Conservation (phyloP, 2,329 filamentous ascomycete species). For the Thelonectria discophora region DNA sequence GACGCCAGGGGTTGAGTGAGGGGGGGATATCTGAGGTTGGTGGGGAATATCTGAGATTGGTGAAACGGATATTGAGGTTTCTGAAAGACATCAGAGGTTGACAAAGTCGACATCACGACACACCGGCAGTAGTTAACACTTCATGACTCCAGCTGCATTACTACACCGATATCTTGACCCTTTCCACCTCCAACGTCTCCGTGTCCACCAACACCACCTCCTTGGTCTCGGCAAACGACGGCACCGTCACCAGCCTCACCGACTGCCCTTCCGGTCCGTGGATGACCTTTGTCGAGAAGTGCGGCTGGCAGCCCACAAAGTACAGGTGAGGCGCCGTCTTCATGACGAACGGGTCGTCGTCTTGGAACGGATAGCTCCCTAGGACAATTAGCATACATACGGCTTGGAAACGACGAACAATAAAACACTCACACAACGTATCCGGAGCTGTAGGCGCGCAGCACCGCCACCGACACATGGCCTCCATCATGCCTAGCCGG, state of each 20-base stretch:
- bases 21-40: too few species aligned
- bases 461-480: slow-evolving; percentile 91
- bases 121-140: too few species aligned
- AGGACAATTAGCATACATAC: too few species aligned
- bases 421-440: slow-evolving; percentile 77
- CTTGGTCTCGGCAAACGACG: slow-evolving; percentile 79
- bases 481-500: slow-evolving; percentile 89
- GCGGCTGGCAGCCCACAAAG: slow-evolving; percentile 86
- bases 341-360: slow-evolving; percentile 90
- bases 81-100: too few species aligned
- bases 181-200: slow-evolving; percentile 83
- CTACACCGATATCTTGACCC: slow-evolving; percentile 64
- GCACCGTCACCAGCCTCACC: slow-evolving; percentile 83
- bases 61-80: too few species aligned
- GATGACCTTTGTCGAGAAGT: slow-evolving; percentile 77
- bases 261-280: slow-evolving; percentile 72
- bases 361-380: slow-evolving; percentile 98
- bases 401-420: slow-evolving; percentile 30
- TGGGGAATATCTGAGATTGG: too few species aligned
- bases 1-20: too few species aligned
- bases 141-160: too few species aligned
- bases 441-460: slow-evolving; percentile 94
- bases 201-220: slow-evolving; percentile 85
- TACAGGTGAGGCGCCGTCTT: slow-evolving; percentile 88
- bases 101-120: too few species aligned